phyloP scores from a whole-genome alignment of 192 early-diverging fungal species.

The Backusella tuberculispora region DNA sequence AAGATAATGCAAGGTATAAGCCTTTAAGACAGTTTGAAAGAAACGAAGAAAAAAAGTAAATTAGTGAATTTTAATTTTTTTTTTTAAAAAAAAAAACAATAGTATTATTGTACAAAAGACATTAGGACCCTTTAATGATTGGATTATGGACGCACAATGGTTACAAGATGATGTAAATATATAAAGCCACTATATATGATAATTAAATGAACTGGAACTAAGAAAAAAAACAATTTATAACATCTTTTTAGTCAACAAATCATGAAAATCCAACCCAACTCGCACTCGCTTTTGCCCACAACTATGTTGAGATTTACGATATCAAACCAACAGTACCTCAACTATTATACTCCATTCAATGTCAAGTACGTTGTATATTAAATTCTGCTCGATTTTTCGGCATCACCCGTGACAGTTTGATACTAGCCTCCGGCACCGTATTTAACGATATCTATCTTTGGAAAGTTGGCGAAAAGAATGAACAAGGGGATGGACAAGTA shows the following conservation, averaged over 20 bases:
- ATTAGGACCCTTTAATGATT: slow-evolving; percentile 62
- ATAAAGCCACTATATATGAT: background rate
- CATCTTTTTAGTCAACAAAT: slow-evolving; percentile 2
- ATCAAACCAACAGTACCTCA: slow-evolving; percentile 24
- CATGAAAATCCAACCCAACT: slow-evolving; percentile 41
- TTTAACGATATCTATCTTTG: slow-evolving; percentile 83
- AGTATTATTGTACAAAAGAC: slow-evolving; percentile 37
- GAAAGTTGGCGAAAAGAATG: slow-evolving; percentile 49
- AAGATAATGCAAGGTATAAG: slow-evolving; percentile 16
- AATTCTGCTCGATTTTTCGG: slow-evolving; percentile 79
- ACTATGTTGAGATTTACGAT: slow-evolving; percentile 67
- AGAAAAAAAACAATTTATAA: background rate
- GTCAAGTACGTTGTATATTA: slow-evolving; percentile 69
- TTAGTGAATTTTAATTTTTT: background rate
- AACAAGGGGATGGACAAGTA: slow-evolving; percentile 47
- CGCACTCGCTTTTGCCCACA: slow-evolving; percentile 77
- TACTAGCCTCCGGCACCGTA: slow-evolving; percentile 79
- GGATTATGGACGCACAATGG: slow-evolving; percentile 83
- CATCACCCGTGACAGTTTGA: slow-evolving; percentile 46
- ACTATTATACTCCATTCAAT: slow-evolving; percentile 52
- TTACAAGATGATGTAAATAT: slow-evolving; percentile 43
- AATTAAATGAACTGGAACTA: background rate
- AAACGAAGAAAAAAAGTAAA: no score
- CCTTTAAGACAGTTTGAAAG: background rate
- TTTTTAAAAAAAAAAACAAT: background rate